Conservation (phyloP, 176 grass and related monocot species). For the Carex pumila region DNA sequence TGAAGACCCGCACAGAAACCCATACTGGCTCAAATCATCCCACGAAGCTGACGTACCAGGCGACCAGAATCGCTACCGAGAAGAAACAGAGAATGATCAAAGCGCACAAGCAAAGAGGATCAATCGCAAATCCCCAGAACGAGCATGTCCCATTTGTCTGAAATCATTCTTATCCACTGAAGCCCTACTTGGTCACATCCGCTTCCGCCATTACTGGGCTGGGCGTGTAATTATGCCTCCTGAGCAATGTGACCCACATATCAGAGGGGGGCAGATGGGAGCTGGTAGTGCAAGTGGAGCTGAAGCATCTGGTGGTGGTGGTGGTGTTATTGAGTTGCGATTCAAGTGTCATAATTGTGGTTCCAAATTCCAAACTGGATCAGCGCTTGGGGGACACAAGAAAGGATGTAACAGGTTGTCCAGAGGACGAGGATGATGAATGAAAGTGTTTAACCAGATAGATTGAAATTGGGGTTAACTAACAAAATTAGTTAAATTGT, state of each 20-base stretch:
- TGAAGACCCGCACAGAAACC: constrained; percentile 19
- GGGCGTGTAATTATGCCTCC: constrained; percentile 45
- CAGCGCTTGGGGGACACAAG: too few relatives aligned
- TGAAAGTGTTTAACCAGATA: not conserved
- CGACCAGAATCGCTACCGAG: not conserved
- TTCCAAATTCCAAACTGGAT: not conserved
- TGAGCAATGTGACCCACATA: too few relatives aligned
- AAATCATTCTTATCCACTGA: constrained; percentile 20
- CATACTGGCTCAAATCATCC: not conserved
- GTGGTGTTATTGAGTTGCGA: not conserved
- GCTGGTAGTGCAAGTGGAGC: not conserved
- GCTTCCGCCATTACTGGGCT: constrained; percentile 27
- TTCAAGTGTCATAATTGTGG: constrained; percentile 31
- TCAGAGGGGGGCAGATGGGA: too few relatives aligned
- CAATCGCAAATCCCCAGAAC: not conserved
- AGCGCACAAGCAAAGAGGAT: not conserved
- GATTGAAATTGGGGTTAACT: not conserved
- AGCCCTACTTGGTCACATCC: constrained; percentile 51
- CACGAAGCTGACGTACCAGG: not conserved
- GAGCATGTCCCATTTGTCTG: constrained; percentile 31
- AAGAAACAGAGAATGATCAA: not conserved
- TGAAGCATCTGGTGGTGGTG: not conserved
- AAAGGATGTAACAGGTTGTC: too few relatives aligned
- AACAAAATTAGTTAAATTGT: not conserved
- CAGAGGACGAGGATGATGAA: not conserved